A percentile compares a stretch with the other conserved stretches of the same genome.
Conservation (phyloP, 2,329 filamentous ascomycete genomes). For the Eurotiales sp. region DNA sequence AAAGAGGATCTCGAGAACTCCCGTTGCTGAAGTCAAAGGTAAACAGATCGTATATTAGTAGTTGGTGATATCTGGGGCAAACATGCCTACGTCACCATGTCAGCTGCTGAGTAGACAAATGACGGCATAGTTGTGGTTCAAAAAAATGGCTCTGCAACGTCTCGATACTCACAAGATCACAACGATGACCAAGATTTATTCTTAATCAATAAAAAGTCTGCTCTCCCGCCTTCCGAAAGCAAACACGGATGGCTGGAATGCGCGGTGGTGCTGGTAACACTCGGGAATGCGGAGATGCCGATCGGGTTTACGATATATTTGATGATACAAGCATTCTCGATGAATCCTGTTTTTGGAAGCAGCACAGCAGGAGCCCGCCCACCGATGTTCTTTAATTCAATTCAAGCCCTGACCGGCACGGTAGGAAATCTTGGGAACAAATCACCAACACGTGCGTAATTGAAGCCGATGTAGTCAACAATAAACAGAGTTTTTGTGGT, state of each 20-base stretch:
- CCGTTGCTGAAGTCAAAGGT: slow-evolving; percentile 2
- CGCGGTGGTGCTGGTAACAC: slow-evolving; percentile 9
- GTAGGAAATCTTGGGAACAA: no score
- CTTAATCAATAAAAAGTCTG: neutral
- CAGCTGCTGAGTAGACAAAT: slow-evolving; percentile 3
- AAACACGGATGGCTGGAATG: slow-evolving; percentile 11
- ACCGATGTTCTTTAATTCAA: no score
- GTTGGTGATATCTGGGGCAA: neutral
- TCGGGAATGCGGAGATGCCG: slow-evolving; percentile 10
- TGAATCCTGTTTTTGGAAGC: slow-evolving; percentile 10
- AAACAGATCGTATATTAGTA: no score
- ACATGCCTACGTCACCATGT: slow-evolving; percentile 14
- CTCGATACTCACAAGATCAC: slow-evolving; percentile 1
- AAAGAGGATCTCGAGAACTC: slow-evolving; percentile 15
- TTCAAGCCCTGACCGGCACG: no score
- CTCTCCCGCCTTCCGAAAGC: slow-evolving; percentile 13
- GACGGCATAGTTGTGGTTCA: slow-evolving; percentile 5
- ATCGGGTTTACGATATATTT: neutral
- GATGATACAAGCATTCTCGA: slow-evolving; percentile 7
- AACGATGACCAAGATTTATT: neutral
- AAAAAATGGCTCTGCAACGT: neutral
- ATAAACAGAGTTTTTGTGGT: neutral
- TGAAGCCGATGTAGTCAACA: neutral
- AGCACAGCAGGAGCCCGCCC: no score
- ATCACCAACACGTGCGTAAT: slow-evolving; percentile 8